Base-by-base conservation (phyloP, 176 grass and related monocot genomes). In the Stipa capillata region DNA sequence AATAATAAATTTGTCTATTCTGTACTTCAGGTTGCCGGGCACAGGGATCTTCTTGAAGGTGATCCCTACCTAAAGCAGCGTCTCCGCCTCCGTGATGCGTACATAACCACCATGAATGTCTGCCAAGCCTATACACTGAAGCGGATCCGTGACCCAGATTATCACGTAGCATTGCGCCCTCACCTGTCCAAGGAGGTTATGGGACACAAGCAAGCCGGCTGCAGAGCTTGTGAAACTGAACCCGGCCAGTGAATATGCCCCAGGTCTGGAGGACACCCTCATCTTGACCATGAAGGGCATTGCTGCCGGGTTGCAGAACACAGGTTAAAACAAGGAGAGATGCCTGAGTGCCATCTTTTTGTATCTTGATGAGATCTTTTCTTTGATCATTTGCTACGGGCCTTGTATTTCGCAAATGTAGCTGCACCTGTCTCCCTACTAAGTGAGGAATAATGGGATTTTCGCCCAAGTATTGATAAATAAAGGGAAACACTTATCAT, bases 271-370 rank as follows among this genome's bases (percentile, higher is more conserved):
- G 54, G 92, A 94, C 62, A 94, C 92, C 60, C 88, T 94, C 83
- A 94, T 94, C 78, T 61, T 94, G 60, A 91, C 92, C 59, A 94
- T 94, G 92, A 94, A 94, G 80, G 92, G 92, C 17, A 84, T 94
- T 72, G 92, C 92, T 55, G 92, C 92, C 48, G 92, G 92, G 24
- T 14, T 94, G 72, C 92, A 94, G 72, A 94, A 94, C 88, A 94
- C 92, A 17, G 89, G 89, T 33, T 94, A 84, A 78, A 47, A 17
- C 39, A 34, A 47, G 45, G 21, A 57, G 50, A 60, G 41, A 42
- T 44, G 44, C 8, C 34, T 3, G 17, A 63, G 35, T 52, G 16
- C 7, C 43, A 40, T 70, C 43, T 54, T 72, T 78, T 33, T 43
- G 7, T 62, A 53, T 78, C 74, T 70, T 85, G 41, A 61, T 16